Evolutionary conservation across 805 yeast genomes (phyloP).

Genomic region (Starmerella bacillaris): DNA sequence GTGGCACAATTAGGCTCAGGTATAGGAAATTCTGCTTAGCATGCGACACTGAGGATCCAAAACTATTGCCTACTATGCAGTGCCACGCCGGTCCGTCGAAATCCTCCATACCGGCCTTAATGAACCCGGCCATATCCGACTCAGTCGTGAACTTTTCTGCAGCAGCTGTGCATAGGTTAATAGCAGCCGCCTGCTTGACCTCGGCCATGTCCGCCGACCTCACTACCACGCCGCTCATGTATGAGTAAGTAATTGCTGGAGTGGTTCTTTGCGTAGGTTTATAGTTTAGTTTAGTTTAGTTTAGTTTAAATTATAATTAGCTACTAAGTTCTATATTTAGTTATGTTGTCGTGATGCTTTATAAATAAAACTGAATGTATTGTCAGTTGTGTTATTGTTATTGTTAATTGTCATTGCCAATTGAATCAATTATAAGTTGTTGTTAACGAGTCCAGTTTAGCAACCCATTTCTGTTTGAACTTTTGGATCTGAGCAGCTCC

Average conservation of each 20-base stretch:
- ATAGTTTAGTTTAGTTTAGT: too few species aligned
- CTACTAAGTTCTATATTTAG: too few species aligned
- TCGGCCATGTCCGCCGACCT: conserved; percentile 17
- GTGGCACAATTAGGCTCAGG: conserved; percentile 27
- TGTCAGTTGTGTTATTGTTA: too few species aligned
- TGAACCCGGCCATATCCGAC: conserved; percentile 37
- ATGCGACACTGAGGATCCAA: conserved; percentile 47
- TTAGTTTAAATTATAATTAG: too few species aligned
- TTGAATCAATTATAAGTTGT: too few species aligned
- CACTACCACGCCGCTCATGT: conserved; percentile 7
- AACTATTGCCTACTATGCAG: conserved; percentile 41
- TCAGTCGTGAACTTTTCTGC: conserved; percentile 30
- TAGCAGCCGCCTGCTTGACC: conserved; percentile 11
- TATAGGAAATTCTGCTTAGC: conserved; percentile 37
- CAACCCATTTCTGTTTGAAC: too few species aligned
- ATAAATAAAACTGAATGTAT: too few species aligned
- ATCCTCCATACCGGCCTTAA: conserved; percentile 41
- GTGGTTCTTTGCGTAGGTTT: too few species aligned
- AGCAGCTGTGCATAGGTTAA: conserved; percentile 27
- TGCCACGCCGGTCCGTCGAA: conserved; percentile 45
- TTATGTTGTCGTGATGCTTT: too few species aligned
- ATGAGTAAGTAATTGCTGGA: neutral
- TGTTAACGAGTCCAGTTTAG: too few species aligned
- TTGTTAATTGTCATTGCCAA: too few species aligned
- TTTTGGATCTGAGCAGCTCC: too few species aligned